These are phyloP conservation scores for Xylaria digitata DNA, from an alignment of 2,329 filamentous ascomycete species.

Conservation along the genomic window DNA sequence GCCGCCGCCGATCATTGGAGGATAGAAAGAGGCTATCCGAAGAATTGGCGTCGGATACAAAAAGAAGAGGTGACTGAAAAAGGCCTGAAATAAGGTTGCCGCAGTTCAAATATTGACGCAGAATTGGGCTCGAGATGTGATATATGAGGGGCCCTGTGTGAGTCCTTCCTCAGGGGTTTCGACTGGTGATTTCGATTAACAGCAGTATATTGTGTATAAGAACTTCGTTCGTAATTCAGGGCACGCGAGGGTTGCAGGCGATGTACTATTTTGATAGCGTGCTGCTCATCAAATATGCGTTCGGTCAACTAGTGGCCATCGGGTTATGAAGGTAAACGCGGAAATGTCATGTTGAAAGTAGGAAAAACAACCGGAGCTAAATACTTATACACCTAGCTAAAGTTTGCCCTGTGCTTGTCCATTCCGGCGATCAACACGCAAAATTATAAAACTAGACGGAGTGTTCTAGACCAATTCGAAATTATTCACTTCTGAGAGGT, in stretches of 20 bases:
- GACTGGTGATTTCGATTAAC: neutral
- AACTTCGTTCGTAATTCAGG: too few relatives aligned
- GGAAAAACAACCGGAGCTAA: neutral
- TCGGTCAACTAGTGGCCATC: too few relatives aligned
- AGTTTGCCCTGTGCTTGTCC: neutral
- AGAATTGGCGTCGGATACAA: slow-evolving; percentile 48
- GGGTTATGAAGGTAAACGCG: neutral
- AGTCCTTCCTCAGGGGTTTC: neutral
- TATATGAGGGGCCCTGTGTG: neutral
- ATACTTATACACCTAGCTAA: neutral
- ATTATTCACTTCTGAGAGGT: slow-evolving; percentile 29
- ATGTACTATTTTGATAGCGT: neutral
- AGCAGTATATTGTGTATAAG: neutral
- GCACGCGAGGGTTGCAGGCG: neutral
- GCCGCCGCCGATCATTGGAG: slow-evolving; percentile 54
- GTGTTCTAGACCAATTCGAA: slow-evolving; percentile 6
- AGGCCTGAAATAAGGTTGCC: neutral
- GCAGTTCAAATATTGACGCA: too few relatives aligned
- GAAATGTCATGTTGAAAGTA: neutral
- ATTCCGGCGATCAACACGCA: neutral
- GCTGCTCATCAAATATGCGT: neutral
- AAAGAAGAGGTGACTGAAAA: slow-evolving; percentile 29
- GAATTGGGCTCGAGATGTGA: neutral
- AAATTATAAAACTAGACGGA: neutral
- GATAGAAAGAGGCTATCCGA: slow-evolving; percentile 48